A percentile compares a stretch with the other conserved stretches of the same genome.
phyloP scores from a whole-genome alignment of 495 filamentous ascomycete genomes.

The Aspergillus coremiiformis region DNA sequence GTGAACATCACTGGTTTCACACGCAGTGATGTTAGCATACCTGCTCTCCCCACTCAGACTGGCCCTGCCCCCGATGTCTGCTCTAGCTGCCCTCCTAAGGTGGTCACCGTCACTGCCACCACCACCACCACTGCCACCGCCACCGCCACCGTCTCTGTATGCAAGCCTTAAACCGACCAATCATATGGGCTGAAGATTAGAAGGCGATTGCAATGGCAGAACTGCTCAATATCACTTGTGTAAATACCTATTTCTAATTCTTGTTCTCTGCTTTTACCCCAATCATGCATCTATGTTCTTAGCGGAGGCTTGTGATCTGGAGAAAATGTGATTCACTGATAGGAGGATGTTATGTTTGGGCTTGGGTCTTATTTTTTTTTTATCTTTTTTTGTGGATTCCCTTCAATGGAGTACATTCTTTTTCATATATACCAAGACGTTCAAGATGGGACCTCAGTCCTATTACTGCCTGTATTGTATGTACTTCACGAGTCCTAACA shows the following conservation, averaged over 20 bases:
- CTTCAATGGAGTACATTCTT: slow-evolving; percentile 36
- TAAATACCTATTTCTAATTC: slow-evolving; percentile 40
- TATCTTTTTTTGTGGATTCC: slow-evolving; percentile 17
- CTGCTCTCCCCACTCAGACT: background rate
- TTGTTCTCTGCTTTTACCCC: slow-evolving; percentile 16
- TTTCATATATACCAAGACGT: slow-evolving; percentile 11
- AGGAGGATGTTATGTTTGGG: background rate
- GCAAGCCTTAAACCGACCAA: slow-evolving; percentile 14
- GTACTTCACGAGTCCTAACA: slow-evolving; percentile 1
- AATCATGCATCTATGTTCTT: background rate
- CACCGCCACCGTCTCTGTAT: slow-evolving; percentile 27
- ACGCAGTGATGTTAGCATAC: background rate
- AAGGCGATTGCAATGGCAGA: slow-evolving; percentile 19
- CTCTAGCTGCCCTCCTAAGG: slow-evolving; percentile 5
- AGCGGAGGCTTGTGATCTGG: background rate
- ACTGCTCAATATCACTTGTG: slow-evolving; percentile 18
- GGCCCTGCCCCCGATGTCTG: slow-evolving; percentile 3
- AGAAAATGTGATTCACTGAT: background rate
- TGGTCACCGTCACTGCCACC: slow-evolving; percentile 26
- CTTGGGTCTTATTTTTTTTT: slow-evolving; percentile 6
- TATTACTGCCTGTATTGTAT: slow-evolving; percentile 5
- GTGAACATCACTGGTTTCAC: background rate
- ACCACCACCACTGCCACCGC: slow-evolving; percentile 25
- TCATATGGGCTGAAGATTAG: slow-evolving; percentile 1
- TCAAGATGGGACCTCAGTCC: background rate